Evolutionary conservation across 805 yeast species (phyloP), one percentile per base, ranked within the genome.

Genomic region (Allodekkera sacchari): DNA sequence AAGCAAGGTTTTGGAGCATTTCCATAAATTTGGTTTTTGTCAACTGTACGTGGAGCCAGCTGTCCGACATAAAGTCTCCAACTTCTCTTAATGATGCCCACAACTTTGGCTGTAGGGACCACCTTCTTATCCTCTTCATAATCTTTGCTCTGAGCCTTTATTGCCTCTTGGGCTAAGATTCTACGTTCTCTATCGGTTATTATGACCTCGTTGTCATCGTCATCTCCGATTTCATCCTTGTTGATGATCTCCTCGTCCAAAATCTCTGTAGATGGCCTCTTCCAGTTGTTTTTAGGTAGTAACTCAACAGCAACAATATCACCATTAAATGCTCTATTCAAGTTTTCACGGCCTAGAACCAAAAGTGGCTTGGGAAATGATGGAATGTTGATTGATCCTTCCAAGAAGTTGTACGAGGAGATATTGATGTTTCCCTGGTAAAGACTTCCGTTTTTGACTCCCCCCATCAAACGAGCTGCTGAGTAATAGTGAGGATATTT

Each of bases 61-160:
- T 88, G 96, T 10, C 98, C 98, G 23, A 92, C 98, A 50, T 88
- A 92, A 43, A 78, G 77, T 54, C 98, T 73, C 98, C 98, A 92
- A 39, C 89, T 83, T 57, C 99, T 72, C 59, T 84, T 80, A 25
- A 77, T 63, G 17, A 92, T 71, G 18, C 95, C 94, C 9, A 92
- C 96, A 22, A 92, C 82, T 43, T 75, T 74, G 3, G 94, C 97
- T 0, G 98, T 89, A n/a, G 97, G 98, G 50, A 82, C 87, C 15
- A 79, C 54, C 41, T 70, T 70, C 30, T 53, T 53, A 8, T 59
- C 53, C 15, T 54, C 56, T 4, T 60, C 65, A 9, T 52, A 55
- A 19, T 66, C 56, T 7, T 48, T 43, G 3, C 58, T 45, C 22
- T 77, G 82, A 2, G 78, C 80, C 27, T 57, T 55, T 20, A 73